These are phyloP conservation scores for Diphasiastrum complanatum DNA, from an alignment of 83 land plant genomes.

Conservation along the genomic window DNA sequence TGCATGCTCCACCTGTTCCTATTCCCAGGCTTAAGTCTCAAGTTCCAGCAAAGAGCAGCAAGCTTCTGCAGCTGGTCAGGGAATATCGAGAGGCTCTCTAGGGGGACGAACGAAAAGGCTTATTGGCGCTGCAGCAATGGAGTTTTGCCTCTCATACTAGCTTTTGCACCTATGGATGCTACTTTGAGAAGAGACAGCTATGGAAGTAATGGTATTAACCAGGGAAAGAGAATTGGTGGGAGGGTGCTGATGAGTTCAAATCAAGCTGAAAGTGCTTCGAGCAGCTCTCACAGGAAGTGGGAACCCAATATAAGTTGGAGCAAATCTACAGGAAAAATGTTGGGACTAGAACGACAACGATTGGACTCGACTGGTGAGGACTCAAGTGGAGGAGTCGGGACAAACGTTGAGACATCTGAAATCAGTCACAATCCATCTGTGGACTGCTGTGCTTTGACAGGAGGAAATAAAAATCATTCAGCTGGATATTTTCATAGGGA, in stretches of 20 bases:
- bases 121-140: no score
- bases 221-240: constrained; percentile 25
- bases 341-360: background rate
- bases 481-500: background rate
- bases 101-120: constrained; percentile 20
- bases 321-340: background rate
- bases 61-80: constrained; percentile 21
- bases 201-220: background rate
- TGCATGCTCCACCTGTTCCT: constrained; percentile 69
- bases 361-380: background rate
- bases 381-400: constrained; percentile 3
- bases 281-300: constrained; percentile 1
- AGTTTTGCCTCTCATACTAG: no score
- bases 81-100: constrained; percentile 38
- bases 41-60: constrained; percentile 17
- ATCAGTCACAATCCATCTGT: background rate
- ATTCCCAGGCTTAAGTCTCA: constrained; percentile 74
- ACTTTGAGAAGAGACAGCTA: background rate
- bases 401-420: background rate
- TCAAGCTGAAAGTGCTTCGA: constrained; percentile 6
- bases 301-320: background rate
- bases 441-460: no score
- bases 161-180: constrained; percentile 1
- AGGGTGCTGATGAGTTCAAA: constrained; percentile 35
- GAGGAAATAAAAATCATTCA: no score